phyloP scores from a whole-genome alignment of 192 early-diverging fungal species.

The Diversispora epigaea region DNA sequence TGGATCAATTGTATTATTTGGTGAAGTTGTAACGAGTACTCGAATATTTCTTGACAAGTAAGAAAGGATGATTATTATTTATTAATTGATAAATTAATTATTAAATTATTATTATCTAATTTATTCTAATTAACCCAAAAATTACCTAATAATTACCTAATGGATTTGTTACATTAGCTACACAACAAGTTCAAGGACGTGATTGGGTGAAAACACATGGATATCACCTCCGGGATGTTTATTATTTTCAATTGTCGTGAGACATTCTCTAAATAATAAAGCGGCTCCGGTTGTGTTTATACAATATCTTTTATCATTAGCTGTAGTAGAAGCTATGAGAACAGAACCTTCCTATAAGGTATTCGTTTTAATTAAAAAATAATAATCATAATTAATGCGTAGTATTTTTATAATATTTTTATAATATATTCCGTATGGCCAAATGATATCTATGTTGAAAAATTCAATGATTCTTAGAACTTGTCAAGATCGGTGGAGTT shows the following conservation, averaged over 20 bases:
- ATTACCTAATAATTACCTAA: no score
- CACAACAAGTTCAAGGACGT: conserved; percentile 82
- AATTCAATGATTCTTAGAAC: no score
- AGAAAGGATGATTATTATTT: neutral
- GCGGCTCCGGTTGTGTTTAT: conserved; percentile 79
- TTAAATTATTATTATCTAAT: neutral
- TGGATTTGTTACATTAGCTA: conserved; percentile 79
- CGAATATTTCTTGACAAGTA: conserved; percentile 89
- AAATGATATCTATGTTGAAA: no score
- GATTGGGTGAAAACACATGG: conserved; percentile 95
- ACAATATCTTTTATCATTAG: conserved; percentile 90
- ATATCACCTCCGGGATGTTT: conserved; percentile 89
- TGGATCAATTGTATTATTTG: conserved; percentile 78
- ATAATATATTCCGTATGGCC: no score
- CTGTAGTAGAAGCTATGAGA: conserved; percentile 78
- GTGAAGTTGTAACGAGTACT: conserved; percentile 77
- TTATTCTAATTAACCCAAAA: conserved; percentile 49
- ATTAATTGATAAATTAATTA: neutral
- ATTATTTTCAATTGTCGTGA: conserved; percentile 79
- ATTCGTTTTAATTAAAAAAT: neutral
- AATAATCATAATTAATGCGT: neutral
- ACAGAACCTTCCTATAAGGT: conserved; percentile 67
- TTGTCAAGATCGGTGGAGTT: no score
- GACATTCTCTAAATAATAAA: conserved; percentile 59
- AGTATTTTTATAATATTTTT: neutral